A percentile compares a stretch with the other conserved stretches of the same genome.
These are phyloP conservation scores for Trifolium fragiferum DNA, from an alignment of 306 rosid genomes.

Conservation along the genomic window DNA sequence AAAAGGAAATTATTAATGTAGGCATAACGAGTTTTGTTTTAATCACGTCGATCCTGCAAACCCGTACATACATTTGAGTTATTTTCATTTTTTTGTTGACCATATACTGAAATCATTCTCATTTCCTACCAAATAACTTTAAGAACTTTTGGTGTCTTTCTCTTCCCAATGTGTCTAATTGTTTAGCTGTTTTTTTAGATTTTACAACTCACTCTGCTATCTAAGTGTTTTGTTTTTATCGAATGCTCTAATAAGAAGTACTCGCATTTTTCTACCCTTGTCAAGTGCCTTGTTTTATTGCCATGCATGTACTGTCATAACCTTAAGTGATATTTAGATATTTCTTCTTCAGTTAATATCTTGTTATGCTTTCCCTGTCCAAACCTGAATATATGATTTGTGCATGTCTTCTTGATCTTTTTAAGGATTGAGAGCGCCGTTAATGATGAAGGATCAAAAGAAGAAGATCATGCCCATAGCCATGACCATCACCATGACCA, in stretches of 20 bases:
- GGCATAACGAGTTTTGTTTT: conserved; percentile 16
- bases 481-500: conserved; percentile 57
- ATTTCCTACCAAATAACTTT: conserved; percentile 21
- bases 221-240: neutral
- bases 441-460: conserved; percentile 61
- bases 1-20: conserved; percentile 6
- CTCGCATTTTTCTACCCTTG: conserved; percentile 9
- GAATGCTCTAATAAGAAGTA: conserved; percentile 2
- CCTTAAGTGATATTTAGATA: conserved; percentile 13
- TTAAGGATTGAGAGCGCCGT: conserved; percentile 86
- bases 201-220: neutral
- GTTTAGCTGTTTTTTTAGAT: neutral
- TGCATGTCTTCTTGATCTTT: conserved; percentile 40
- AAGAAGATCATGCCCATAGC: conserved; percentile 62
- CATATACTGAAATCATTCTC: conserved; percentile 12
- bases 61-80: neutral
- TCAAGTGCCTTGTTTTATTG: conserved; percentile 31
- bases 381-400: conserved; percentile 32
- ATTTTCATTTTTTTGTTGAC: conserved; percentile 9
- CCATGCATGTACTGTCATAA: conserved; percentile 23
- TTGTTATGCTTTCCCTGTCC: conserved; percentile 30
- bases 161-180: neutral
- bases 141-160: conserved; percentile 1
- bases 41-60: neutral
- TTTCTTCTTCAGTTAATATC: conserved; percentile 3